Percentiles rank a stretch among this genome's conserved stretches.
Evolutionary conservation across 1,284 basidiomycete species (phyloP).

Genomic region (Earliella scabrosa): DNA sequence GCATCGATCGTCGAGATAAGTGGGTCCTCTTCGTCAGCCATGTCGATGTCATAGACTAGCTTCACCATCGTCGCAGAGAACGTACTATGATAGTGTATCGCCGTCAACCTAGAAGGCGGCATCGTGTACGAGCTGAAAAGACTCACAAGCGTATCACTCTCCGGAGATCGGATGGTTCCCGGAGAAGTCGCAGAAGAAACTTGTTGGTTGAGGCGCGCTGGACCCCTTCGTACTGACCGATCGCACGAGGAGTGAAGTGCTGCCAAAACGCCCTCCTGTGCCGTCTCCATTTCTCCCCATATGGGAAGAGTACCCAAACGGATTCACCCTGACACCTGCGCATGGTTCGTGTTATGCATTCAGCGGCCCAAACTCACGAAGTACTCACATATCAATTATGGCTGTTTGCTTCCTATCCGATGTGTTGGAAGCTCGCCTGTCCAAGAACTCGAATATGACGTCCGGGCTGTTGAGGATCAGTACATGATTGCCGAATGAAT

Average conservation of each 20-base stretch:
- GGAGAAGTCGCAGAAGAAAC: slow-evolving; percentile 6
- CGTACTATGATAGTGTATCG: not conserved
- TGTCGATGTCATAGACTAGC: slow-evolving; percentile 10
- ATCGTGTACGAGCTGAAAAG: not conserved
- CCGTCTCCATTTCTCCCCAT: slow-evolving; percentile 27
- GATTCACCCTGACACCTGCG: slow-evolving; percentile 6
- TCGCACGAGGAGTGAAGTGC: slow-evolving; percentile 8
- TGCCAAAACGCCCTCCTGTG: slow-evolving; percentile 27
- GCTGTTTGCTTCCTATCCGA: not conserved
- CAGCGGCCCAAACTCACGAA: no score
- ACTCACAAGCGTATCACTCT: slow-evolving; percentile 18
- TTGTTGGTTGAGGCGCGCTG: slow-evolving; percentile 1
- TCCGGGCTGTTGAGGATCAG: slow-evolving; percentile 8
- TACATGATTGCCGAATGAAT: not conserved
- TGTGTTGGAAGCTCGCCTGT: slow-evolving; percentile 9
- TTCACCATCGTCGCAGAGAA: slow-evolving; percentile 11
- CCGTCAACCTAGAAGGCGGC: not conserved
- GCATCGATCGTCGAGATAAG: slow-evolving; percentile 1
- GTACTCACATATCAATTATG: not conserved
- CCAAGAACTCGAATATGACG: slow-evolving; percentile 10
- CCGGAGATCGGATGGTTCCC: not conserved
- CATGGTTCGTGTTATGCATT: no score
- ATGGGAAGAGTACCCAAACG: slow-evolving; percentile 21
- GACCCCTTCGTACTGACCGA: not conserved
- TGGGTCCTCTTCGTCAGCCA: slow-evolving; percentile 2